These are phyloP conservation scores for Brasenia schreberi DNA, from an alignment of 164 flowering plant species.

Conservation along the genomic window DNA sequence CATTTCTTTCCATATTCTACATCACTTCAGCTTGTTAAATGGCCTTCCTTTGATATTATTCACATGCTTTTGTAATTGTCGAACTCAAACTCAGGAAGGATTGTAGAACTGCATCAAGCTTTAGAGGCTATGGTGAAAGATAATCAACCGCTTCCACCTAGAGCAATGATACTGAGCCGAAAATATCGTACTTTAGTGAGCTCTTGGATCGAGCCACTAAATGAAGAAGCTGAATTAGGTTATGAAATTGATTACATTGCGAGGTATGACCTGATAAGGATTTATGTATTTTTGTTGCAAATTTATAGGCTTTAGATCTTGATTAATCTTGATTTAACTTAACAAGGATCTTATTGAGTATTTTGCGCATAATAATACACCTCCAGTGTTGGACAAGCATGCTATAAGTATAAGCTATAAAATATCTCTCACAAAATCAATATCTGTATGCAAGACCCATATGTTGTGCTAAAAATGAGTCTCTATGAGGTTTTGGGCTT, in stretches of 20 bases:
- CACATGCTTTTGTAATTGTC: conserved; percentile 8
- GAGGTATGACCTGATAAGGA: conserved; percentile 27
- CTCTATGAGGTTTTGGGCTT: too few relatives aligned
- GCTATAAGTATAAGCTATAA: too few relatives aligned
- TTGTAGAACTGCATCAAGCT: conserved; percentile 83
- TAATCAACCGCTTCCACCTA: conserved; percentile 73
- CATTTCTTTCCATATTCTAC: neutral
- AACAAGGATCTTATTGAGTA: too few relatives aligned
- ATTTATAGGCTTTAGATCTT: too few relatives aligned
- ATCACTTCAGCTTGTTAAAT: neutral
- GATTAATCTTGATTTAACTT: too few relatives aligned
- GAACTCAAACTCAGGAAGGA: conserved; percentile 48
- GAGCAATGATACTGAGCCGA: conserved; percentile 95
- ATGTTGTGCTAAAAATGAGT: too few relatives aligned
- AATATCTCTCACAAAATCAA: too few relatives aligned
- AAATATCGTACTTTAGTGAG: conserved; percentile 90
- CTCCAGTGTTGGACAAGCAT: too few relatives aligned
- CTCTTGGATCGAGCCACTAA: conserved; percentile 98
- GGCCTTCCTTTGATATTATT: neutral
- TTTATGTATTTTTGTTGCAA: too few relatives aligned
- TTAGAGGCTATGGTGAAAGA: conserved; percentile 87
- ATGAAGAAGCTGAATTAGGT: conserved; percentile 97
- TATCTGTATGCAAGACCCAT: too few relatives aligned
- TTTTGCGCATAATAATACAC: too few relatives aligned
- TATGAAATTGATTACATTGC: conserved; percentile 88